phyloP scores from a whole-genome alignment of 768 basidiomycete species.

The Sarcodon sp. region DNA sequence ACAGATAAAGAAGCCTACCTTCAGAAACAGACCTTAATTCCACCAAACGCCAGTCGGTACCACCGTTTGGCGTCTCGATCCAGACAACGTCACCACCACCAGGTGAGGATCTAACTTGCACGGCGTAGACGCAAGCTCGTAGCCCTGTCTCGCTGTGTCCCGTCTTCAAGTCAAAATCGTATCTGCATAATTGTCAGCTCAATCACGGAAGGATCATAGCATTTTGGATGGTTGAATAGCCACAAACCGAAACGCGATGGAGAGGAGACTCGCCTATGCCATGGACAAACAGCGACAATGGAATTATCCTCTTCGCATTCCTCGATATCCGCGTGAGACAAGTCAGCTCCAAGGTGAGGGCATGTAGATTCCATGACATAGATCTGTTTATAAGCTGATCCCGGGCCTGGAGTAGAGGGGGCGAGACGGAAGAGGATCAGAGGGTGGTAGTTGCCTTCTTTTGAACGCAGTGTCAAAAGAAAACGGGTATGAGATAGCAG shows the following conservation, averaged over 20 bases:
- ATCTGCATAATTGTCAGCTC: slow-evolving; percentile 23
- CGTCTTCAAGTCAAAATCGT: slow-evolving; percentile 61
- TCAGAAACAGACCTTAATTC: slow-evolving; percentile 64
- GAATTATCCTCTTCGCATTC: slow-evolving; percentile 34
- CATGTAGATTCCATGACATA: slow-evolving; percentile 76
- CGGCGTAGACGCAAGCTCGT: slow-evolving; percentile 51
- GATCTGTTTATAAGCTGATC: slow-evolving; percentile 24
- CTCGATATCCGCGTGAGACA: slow-evolving; percentile 74
- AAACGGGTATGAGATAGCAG: slow-evolving; percentile 47
- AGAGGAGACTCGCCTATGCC: slow-evolving; percentile 41
- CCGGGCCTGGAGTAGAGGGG: slow-evolving; percentile 7
- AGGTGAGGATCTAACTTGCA: slow-evolving; percentile 32
- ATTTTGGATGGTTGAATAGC: background rate
- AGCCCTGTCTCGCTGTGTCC: slow-evolving; percentile 63
- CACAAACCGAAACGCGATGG: background rate
- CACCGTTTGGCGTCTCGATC: slow-evolving; percentile 43
- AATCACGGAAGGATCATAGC: background rate
- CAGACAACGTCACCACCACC: slow-evolving; percentile 30
- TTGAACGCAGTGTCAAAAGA: slow-evolving; percentile 45
- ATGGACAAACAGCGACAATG: slow-evolving; percentile 59
- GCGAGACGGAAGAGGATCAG: slow-evolving; percentile 55
- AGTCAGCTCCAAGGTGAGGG: slow-evolving; percentile 70
- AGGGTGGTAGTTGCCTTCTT: slow-evolving; percentile 43
- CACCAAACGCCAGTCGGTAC: slow-evolving; percentile 47
- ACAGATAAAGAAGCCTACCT: slow-evolving; percentile 23